Conservation (phyloP, 140 eudicot genomes). For the Bidens hawaiensis region DNA sequence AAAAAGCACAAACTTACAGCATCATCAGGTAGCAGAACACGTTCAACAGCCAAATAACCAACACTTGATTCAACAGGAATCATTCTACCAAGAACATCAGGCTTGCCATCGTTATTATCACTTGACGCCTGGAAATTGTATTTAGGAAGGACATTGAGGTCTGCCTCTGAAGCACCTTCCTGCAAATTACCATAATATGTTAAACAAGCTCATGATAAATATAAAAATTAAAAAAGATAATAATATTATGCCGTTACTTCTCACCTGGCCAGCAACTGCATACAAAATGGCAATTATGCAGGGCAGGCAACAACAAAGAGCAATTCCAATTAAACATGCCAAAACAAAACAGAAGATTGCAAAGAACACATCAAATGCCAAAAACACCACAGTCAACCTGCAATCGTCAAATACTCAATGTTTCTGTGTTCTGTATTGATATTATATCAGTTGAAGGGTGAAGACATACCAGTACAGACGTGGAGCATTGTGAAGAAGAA, state of each 20-base stretch:
- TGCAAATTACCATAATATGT: constrained; percentile 21
- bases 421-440: background rate
- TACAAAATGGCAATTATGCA: constrained; percentile 94
- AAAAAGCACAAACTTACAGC: constrained; percentile 52
- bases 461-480: constrained; percentile 76
- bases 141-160: constrained; percentile 66
- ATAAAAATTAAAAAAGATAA: background rate
- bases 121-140: constrained; percentile 54
- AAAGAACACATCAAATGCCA: constrained; percentile 95
- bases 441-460: background rate
- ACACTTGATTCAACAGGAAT: constrained; percentile 57
- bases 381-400: constrained; percentile 88
- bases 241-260: background rate
- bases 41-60: constrained; percentile 63
- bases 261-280: constrained; percentile 94
- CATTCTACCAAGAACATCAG: constrained; percentile 69
- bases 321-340: constrained; percentile 92
- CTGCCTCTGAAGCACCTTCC: constrained; percentile 98
- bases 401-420: constrained; percentile 6
- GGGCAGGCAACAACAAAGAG: constrained; percentile 96
- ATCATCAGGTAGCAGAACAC: constrained; percentile 78
- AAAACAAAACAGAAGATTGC: constrained; percentile 90
- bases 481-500: constrained; percentile 71
- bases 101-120: constrained; percentile 48
- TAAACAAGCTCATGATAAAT: background rate